Percentiles rank a stretch among this genome's conserved stretches.
Evolutionary conservation across 768 basidiomycete genomes (phyloP).

Genomic region (Agaricus subrufescens): DNA sequence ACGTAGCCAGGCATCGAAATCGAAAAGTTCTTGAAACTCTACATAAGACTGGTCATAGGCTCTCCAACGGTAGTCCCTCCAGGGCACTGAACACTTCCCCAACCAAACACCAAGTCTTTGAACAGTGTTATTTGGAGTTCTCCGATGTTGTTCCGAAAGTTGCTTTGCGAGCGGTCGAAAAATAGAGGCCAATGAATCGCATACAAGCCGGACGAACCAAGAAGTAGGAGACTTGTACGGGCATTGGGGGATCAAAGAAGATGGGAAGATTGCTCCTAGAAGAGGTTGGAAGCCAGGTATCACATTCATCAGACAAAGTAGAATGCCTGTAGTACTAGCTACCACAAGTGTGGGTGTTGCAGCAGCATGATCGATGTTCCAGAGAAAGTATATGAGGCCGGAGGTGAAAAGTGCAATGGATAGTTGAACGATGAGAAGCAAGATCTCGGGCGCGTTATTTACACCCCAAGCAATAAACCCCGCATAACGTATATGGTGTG

Average conservation of each 20-base stretch:
- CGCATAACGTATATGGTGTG: constrained; percentile 3
- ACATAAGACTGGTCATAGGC: too few species aligned
- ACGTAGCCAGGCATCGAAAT: too few species aligned
- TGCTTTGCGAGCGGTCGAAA: too few species aligned
- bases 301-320: not conserved
- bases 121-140: too few species aligned
- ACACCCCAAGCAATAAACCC: constrained; percentile 3
- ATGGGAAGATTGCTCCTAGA: not conserved
- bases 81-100: too few species aligned
- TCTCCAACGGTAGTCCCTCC: too few species aligned
- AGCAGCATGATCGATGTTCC: not conserved
- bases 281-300: constrained; percentile 2
- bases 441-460: not conserved
- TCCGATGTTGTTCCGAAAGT: too few species aligned
- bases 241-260: not conserved
- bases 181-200: too few species aligned
- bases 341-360: constrained; percentile 2
- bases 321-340: not conserved
- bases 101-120: too few species aligned
- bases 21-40: too few species aligned
- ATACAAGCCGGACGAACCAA: too few species aligned
- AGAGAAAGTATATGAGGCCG: constrained; percentile 7
- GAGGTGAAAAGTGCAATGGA: constrained; percentile 3
- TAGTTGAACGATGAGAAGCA: constrained; percentile 3
- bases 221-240: constrained; percentile 5